Base-by-base conservation (phyloP, 2,329 filamentous ascomycete species). In the Ascochyta lentis region DNA sequence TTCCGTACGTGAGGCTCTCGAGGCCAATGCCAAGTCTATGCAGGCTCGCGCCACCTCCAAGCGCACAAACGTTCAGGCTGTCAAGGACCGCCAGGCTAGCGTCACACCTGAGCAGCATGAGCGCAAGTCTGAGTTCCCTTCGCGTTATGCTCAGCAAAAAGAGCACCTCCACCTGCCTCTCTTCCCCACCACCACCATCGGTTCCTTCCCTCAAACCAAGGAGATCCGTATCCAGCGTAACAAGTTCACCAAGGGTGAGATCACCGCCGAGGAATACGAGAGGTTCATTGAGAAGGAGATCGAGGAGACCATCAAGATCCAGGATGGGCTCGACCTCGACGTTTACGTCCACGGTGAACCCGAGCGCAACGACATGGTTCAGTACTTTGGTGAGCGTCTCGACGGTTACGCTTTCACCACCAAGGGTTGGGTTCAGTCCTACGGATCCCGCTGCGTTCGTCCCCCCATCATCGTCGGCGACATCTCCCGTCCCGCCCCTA, bases 211-310 rank as follows among this genome's bases (percentile, higher is more conserved):
- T 69, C 95, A 99, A 86, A 99, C 95, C 79, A 93, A 94, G 86
- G 92, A 98, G 80, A 99, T 99, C 82, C 92, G 95, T 82, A 83
- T 96, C 72, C 88, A 93, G 82, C 91, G 95, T 76, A 96, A 95
- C 87, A 96, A 95, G 86, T 92, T 97, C 84, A 96, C 93, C 85
- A 99, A 99, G 89, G 90, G 90, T 76, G 93, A 98, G 81, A 98
- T 99, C 80, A 93, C 89, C 47, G 84, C 88, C 70, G 85, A 89
- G 76, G 83, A 98, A 83, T 99, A 99, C 81, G 95, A 99, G 84
- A 90, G 91, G 80, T 99, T 99, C 86, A 99, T 99, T 71, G 91
- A 98, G 86, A 90, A 96, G 85, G 95, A 99, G 87, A 99, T 99
- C 72, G 84, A 92, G 74, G 89, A 96, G 62, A 92, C 94, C 76